A percentile compares a stretch with the other conserved stretches of the same genome.
phyloP scores from a whole-genome alignment of 73 alveolate genomes.

The Uronychia binucleata region DNA sequence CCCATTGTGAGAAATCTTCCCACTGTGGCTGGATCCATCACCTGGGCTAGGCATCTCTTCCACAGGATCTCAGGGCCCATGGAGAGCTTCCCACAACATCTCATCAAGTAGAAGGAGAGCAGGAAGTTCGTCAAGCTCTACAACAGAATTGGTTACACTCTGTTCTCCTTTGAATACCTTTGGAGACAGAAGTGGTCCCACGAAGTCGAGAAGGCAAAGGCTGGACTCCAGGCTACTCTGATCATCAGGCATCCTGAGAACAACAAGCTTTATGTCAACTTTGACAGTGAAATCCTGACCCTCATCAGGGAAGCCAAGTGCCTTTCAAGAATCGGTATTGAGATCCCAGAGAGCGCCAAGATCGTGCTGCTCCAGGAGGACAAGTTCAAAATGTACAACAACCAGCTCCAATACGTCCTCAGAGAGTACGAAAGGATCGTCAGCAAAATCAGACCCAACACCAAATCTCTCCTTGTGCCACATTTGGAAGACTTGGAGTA shows the following conservation, averaged over 20 bases:
- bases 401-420: constrained; percentile 97
- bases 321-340: constrained; percentile 98
- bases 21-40: constrained; percentile 99
- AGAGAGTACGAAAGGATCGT: constrained; percentile 99
- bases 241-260: constrained; percentile 94
- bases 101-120: constrained; percentile 68
- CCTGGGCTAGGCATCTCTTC: constrained; percentile 99
- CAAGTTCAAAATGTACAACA: constrained; percentile 98
- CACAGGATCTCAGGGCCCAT: constrained; percentile 96
- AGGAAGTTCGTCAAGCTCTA: constrained; percentile 78
- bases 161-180: constrained; percentile 82
- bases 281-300: constrained; percentile 98
- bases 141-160: constrained; percentile 86
- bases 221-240: constrained; percentile 97
- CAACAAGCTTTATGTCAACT: constrained; percentile 96
- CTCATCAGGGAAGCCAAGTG: constrained; percentile 99
- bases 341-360: constrained; percentile 99
- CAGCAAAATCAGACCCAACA: constrained; percentile 97
- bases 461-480: constrained; percentile 96
- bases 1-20: constrained; percentile 99
- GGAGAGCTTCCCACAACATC: constrained; percentile 91
- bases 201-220: constrained; percentile 92
- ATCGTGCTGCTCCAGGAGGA: constrained; percentile 99
- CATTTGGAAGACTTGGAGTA: constrained; percentile 99
- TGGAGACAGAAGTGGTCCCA: constrained; percentile 87